Base-by-base conservation (phyloP, 176 grass and related monocot species). In the Puya raimondii region DNA sequence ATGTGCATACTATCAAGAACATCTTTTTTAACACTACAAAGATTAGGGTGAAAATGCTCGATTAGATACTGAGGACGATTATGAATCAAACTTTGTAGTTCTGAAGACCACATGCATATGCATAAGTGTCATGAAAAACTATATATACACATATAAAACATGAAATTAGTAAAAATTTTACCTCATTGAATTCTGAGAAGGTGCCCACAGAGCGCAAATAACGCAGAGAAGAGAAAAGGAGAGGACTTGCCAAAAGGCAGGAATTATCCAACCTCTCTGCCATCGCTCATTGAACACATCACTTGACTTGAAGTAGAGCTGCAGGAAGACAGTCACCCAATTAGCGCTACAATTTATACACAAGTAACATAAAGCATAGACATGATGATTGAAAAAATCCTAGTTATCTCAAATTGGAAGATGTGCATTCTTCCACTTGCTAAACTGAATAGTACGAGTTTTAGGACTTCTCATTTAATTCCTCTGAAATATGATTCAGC, bases 221-320 rank as follows among this genome's bases (percentile, higher is more conserved):
- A 99, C 90, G 13, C 82, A 94, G 66, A 99, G 95, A 81, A 99
- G 87, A 65, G 87, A 88, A 72, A 99, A 91, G n/a, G 90, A 91
- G 63, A 99, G 79, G 61, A 84, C 78, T 83, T 99, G 95, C 95
- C 90, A 99, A 68, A 94, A 99, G n/a, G 87, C 95, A 78, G 86
- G 95, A 86, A 99, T 88, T 74, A 99, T 91, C 90, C 95, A 99
- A 69, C 90, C 95, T 47, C 75, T 88, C 58, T 88, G 94, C 94
- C 94, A 99, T 57, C 82, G 85, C 77, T 93, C 94, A 50, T 93
- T 99, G 82, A 87, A 99, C 49, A 86, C 81, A 70, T 99, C 94
- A 56, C 87, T 99, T 64, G 87, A 93, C 83, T 99, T 99, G 72
- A 88, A 99, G 71, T 99, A 99, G 66, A 99, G 79, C 95, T 99